Evolutionary conservation across 805 yeast species (phyloP), one percentile per base, ranked within the genome.

Genomic region (Spencermartinsiella europaea): DNA sequence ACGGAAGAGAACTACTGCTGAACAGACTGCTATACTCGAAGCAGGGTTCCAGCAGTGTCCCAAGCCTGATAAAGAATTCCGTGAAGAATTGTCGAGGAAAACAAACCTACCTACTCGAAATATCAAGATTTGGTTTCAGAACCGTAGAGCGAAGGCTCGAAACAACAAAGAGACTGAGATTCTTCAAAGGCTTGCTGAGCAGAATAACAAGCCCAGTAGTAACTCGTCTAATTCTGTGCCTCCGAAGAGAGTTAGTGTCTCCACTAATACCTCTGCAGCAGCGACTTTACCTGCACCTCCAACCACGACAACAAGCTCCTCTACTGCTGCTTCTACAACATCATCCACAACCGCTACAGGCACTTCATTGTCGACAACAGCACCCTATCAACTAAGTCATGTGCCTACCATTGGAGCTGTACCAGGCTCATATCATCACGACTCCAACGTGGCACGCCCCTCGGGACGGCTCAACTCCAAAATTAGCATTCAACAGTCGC

Each of bases 51-150:
- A 79, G 48, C 69, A 66, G 46, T 85, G 83, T 55, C 83, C 85
- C 33, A 87, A 85, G 53, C 96, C 96, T 1, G 74, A 76, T 39
- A 79, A 86, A 1, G 81, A 81, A 33, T 75, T 76, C 40, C 70
- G 96, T 34, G 85, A 83, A 61, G 77, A 74, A 17, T 76, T 89
- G 28, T 78, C 93, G 40, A 76, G 72, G 2, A 74, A 75, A 49
- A 85, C 95, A 1, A 83, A 82, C 2, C 79, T 90, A 80, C 79
- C 87, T 22, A 91, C 83, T 57, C 77, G 91, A 55, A 88, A 89
- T 14, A 95, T 90, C 3, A 74, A 96, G 46, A 88, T 90, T 43
- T 90, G 97, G 97, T 90, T 90, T 62, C 96, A 90, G 64, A 90
- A 90, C 61, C 71, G 95, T 52, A 70, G 97, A 52, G 67, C 68